Conservation (phyloP, 768 basidiomycete species). For the Leccinum ochraceum region DNA sequence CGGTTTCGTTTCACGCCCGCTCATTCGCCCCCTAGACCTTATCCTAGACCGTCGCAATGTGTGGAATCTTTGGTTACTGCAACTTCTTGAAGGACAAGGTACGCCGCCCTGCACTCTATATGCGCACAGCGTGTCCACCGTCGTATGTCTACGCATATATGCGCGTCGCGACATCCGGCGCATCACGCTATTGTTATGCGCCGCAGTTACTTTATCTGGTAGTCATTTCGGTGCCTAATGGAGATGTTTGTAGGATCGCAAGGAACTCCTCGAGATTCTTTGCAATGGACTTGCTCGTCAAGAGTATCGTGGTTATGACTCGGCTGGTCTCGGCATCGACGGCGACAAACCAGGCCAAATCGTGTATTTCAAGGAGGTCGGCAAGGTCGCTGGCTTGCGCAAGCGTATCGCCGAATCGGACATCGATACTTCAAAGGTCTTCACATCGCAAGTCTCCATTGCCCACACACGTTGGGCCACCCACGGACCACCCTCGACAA, state of each 20-base stretch:
- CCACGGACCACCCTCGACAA: conserved; percentile 83
- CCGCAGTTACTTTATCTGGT: conserved; percentile 23
- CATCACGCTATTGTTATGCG: background rate
- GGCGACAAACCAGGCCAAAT: conserved; percentile 81
- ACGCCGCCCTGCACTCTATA: conserved; percentile 23
- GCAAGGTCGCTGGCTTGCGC: conserved; percentile 92
- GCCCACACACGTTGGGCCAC: conserved; percentile 99
- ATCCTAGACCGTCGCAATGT: conserved; percentile 51
- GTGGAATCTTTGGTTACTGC: conserved; percentile 97
- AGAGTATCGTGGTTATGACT: conserved; percentile 99
- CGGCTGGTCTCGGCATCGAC: conserved; percentile 88
- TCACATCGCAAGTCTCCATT: conserved; percentile 89
- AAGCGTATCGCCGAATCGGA: conserved; percentile 78
- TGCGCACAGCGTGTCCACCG: background rate
- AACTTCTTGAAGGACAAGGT: conserved; percentile 95
- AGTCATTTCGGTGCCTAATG: conserved; percentile 15
- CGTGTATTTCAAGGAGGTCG: conserved; percentile 94
- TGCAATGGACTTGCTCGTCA: conserved; percentile 89
- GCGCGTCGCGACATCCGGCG: conserved; percentile 1
- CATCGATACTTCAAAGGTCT: conserved; percentile 74
- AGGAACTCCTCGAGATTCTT: conserved; percentile 89
- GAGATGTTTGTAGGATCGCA: conserved; percentile 61
- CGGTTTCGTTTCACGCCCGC: background rate
- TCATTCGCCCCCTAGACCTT: conserved; percentile 9
- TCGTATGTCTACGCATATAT: conserved; percentile 12